Base-by-base conservation (phyloP, 768 basidiomycete species). In the Tremella mesenterica region DNA sequence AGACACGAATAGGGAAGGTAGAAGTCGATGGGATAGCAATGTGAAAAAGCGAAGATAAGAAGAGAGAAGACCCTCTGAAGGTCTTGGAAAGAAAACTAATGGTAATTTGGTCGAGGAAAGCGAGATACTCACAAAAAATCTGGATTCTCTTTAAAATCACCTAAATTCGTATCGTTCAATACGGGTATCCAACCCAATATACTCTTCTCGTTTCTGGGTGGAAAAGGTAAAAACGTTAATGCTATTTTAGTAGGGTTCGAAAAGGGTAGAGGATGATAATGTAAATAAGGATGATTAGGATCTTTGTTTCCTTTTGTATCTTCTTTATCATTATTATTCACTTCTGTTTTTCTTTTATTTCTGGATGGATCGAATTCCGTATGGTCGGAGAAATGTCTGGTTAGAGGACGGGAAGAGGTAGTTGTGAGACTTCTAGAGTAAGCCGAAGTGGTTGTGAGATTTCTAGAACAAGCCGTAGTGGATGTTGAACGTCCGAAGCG, bases 181-280 rank as follows among this genome's bases (percentile, higher is more conserved):
- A 58, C 39, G 5, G 72, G 72, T 46, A 73, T 33, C 30, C 59
- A 71, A 1, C 72, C 72, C 20, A 73, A 28, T 2, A 70, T 57
- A 4, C 68, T 70, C 39, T 48, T 57, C 3, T 61, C 64, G n/a
- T 54, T 41, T 10, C 53, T 25, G 0, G 71, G 71, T 10, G 56
- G 48, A 21, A 44, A 29, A n/a, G 68, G 61, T 4, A 73, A 53
- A 53, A 71, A 73, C 12, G 64, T 65, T 4, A 73, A 54, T 0
- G 59, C 66, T 16, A 68, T 50, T 4, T 57, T 53, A n/a, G 50
- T 47, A 12, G 59, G 49, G 3, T 55, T 20, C 45, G 33, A 54
- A 36, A 48, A 39, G 13, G 58, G 52, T 30, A 48, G 48, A 20
- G 64, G 55, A 44, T 73, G 72, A 50, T 70, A 73, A 53, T 66